Evolutionary conservation across 2,329 filamentous ascomycete species (phyloP), one percentile per base, ranked within the genome.

Genomic region (Amauroascus verrucosus): DNA sequence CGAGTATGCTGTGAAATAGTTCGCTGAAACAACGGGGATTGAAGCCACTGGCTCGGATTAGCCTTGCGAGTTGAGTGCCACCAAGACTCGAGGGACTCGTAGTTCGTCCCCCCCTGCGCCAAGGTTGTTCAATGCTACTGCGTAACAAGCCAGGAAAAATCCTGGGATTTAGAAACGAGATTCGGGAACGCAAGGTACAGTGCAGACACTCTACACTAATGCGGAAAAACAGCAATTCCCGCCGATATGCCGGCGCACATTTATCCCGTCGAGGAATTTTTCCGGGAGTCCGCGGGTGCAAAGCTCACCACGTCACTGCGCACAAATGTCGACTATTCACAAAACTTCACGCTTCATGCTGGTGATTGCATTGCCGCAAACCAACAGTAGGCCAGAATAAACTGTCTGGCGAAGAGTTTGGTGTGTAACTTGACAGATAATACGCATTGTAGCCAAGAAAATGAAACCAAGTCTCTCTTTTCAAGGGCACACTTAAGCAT

Each of bases 121-220:
- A 51, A 51, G 38, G 6, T 33, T 33, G 28, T 35, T 33, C 26
- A 38, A 44, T 43, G 48, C 30, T 26, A 50, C 48, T 33, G 37
- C 28, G 40, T 44, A 32, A 43, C 48, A 18, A n/a, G 37, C 38
- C 28, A n/a, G 13, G 40, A 16, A 11, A 24, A 33, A 32, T 26
- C 24, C 38, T 26, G 35, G 22, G 37, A 20, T 43, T 41, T 20
- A 46, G 14, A 41, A 28, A 26, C 18, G 28, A 46, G 35, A 38
- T 9, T 18, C 50, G 30, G 50, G 20, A 47, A 20, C 14, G 50
- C 50, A 53, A 48, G 41, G 50, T 14, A 33, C 37, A 33, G 14
- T 44, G 20, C 40, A 35, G 16, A 9, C 16, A 35, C n/a, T 38
- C 18, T 33, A 35, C 32, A 38, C 46, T 20, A 26, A 26, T 9